phyloP scores from a whole-genome alignment of 176 grass and related monocot species.

The Eremochloa ophiuroides region DNA sequence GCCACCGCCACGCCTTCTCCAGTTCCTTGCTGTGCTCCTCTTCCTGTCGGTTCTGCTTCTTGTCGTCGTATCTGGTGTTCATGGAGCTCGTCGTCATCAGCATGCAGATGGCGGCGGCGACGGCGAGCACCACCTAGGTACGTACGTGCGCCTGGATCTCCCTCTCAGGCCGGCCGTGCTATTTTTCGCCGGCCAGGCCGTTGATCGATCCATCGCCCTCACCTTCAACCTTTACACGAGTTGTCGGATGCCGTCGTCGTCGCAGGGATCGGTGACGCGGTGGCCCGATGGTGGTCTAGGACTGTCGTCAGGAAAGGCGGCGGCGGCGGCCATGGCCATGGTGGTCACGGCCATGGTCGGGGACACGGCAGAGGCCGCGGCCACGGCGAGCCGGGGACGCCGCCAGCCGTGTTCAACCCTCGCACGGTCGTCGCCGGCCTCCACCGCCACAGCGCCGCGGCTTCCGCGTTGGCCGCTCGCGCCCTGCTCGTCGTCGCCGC shows the following conservation, averaged over 20 bases:
- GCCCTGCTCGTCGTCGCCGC: background rate
- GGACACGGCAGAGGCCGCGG: background rate
- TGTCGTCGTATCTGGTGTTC: background rate
- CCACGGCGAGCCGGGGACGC: background rate
- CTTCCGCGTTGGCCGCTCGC: background rate
- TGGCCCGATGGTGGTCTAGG: background rate
- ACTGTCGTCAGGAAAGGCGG: background rate
- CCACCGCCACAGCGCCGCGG: background rate
- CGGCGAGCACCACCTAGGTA: background rate
- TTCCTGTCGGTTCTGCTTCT: background rate
- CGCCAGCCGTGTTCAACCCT: background rate
- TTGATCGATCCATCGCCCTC: too few relatives aligned
- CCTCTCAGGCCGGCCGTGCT: too few relatives aligned
- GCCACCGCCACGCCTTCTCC: background rate
- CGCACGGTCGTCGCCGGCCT: background rate
- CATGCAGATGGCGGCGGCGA: background rate
- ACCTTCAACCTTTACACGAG: too few relatives aligned
- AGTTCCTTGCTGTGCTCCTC: background rate
- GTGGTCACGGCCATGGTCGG: background rate
- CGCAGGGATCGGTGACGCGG: background rate
- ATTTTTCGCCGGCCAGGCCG: too few relatives aligned
- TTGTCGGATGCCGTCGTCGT: background rate
- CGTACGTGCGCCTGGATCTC: background rate
- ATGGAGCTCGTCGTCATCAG: background rate
- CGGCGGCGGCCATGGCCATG: background rate